phyloP scores from a whole-genome alignment of 306 rosid species.

The Benincasa hispida region DNA sequence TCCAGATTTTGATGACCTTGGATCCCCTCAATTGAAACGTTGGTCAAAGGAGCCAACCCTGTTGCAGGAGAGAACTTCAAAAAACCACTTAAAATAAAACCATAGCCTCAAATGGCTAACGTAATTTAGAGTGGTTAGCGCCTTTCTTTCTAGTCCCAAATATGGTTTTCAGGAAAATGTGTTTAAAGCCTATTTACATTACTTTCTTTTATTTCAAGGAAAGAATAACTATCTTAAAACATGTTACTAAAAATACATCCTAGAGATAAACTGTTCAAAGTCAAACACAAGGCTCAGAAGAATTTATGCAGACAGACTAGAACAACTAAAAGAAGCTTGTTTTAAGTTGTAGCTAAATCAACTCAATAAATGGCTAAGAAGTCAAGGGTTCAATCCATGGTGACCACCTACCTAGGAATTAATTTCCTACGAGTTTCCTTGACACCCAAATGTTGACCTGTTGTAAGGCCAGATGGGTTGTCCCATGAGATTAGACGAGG shows the following conservation, averaged over 20 bases:
- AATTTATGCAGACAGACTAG: neutral
- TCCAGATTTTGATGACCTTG: conserved; percentile 54
- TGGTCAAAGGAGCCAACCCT: conserved; percentile 18
- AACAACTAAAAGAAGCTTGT: neutral
- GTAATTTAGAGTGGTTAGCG: neutral
- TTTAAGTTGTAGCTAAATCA: conserved; percentile 18
- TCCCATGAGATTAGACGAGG: no score
- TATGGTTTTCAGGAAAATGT: neutral
- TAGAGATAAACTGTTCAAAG: neutral
- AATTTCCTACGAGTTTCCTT: no score
- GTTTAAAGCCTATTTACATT: neutral
- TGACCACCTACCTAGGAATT: no score
- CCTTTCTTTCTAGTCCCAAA: neutral
- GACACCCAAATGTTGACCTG: no score
- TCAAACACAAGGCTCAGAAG: neutral
- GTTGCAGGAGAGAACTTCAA: conserved; percentile 6
- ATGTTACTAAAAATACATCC: neutral
- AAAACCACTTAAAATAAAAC: neutral
- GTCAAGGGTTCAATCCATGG: no score
- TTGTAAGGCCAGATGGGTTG: no score
- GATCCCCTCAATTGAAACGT: conserved; percentile 30
- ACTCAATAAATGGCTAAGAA: no score
- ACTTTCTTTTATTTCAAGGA: neutral
- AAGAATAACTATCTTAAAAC: neutral
- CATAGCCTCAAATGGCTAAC: neutral